These are phyloP conservation scores for Cyclotella sp. DNA, from an alignment of 108 stramenopile genomes.

Conservation along the genomic window DNA sequence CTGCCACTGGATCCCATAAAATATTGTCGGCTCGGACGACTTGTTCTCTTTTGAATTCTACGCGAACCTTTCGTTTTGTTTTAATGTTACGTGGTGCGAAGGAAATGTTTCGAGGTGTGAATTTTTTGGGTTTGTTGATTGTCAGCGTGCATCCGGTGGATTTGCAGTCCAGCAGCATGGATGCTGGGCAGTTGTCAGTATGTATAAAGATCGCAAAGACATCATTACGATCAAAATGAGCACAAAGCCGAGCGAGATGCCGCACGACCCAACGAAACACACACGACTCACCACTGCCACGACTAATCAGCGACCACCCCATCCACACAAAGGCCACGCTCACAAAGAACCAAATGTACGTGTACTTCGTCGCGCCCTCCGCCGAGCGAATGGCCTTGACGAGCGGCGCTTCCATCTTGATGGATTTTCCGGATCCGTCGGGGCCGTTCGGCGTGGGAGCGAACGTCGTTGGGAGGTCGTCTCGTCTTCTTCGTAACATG, in stretches of 20 bases:
- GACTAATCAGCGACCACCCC: constrained; percentile 35
- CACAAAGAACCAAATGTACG: constrained; percentile 50
- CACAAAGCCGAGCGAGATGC: too few relatives aligned
- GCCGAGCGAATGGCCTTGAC: constrained; percentile 70
- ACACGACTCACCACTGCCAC: constrained; percentile 24
- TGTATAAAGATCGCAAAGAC: background rate
- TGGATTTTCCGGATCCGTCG: constrained; percentile 78
- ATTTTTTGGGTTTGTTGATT: constrained; percentile 33
- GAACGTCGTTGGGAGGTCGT: constrained; percentile 33
- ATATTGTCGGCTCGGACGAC: constrained; percentile 64
- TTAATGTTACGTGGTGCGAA: background rate
- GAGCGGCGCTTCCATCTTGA: constrained; percentile 80
- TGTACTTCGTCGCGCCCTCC: constrained; percentile 60
- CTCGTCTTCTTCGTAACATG: constrained; percentile 42
- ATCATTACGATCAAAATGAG: background rate
- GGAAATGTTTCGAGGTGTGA: constrained; percentile 16
- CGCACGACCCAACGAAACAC: background rate
- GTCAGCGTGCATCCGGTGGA: constrained; percentile 25
- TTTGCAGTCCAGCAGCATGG: constrained; percentile 40
- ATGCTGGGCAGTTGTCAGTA: constrained; percentile 12
- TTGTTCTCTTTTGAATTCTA: constrained; percentile 58
- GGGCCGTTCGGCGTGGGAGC: background rate
- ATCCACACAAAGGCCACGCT: constrained; percentile 25
- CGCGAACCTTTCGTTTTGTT: constrained; percentile 25
- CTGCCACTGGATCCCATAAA: constrained; percentile 49